Conservation (phyloP, 768 basidiomycete genomes). For the Clitopilus hobsonii region DNA sequence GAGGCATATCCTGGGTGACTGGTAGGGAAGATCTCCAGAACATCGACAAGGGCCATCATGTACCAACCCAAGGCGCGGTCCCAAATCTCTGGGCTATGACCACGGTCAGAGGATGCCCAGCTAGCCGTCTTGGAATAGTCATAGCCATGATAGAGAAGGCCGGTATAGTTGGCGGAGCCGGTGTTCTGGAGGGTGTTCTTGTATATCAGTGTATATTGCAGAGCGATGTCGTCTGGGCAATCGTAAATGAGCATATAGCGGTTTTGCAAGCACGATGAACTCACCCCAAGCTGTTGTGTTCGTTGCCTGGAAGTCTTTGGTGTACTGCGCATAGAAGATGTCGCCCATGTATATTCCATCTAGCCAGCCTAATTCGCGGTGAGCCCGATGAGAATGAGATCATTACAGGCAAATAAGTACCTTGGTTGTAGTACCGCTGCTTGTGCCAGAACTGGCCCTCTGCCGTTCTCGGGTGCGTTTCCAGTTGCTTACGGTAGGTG, state of each 20-base stretch:
- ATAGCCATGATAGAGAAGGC: conserved; percentile 46
- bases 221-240: conserved; percentile 9
- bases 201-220: conserved; percentile 29
- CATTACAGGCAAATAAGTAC: conserved; percentile 10
- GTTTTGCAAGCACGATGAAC: conserved; percentile 2
- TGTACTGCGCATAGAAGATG: conserved; percentile 27
- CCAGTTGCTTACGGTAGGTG: conserved; percentile 23
- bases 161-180: conserved; percentile 31
- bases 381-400: neutral
- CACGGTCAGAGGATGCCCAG: conserved; percentile 42
- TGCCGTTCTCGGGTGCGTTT: conserved; percentile 27
- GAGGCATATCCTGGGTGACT: conserved; percentile 21
- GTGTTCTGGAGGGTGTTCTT: conserved; percentile 35
- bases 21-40: conserved; percentile 31
- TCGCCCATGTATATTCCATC: conserved; percentile 33
- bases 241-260: neutral
- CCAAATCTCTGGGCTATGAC: conserved; percentile 46
- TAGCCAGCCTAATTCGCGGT: conserved; percentile 25
- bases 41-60: conserved; percentile 43
- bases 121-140: conserved; percentile 36
- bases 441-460: conserved; percentile 32
- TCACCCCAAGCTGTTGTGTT: conserved; percentile 31
- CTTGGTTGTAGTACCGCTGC: conserved; percentile 25
- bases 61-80: conserved; percentile 46
- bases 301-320: conserved; percentile 19